These are phyloP conservation scores for Fusarium brachygibbosum DNA, from an alignment of 2,329 filamentous ascomycete species.

Conservation along the genomic window DNA sequence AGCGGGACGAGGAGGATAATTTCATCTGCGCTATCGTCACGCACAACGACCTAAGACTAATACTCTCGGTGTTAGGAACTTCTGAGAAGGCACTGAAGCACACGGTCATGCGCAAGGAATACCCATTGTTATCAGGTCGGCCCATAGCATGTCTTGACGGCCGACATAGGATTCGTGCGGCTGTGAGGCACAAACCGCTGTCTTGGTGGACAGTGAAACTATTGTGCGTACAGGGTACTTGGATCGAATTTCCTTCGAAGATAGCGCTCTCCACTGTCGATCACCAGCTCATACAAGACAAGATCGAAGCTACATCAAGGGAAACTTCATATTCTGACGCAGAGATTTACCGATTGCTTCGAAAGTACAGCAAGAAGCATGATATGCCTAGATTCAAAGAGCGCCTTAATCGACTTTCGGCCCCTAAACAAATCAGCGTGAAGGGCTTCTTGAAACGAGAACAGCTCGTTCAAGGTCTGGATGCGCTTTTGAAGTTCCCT, in stretches of 20 bases:
- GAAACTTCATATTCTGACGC: constrained; percentile 7
- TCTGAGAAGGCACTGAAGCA: not conserved
- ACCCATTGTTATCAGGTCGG: not conserved
- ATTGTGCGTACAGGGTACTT: constrained; percentile 1
- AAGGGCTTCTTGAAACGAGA: not conserved
- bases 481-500: constrained; percentile 1
- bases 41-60: not conserved
- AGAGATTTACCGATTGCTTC: constrained; percentile 1
- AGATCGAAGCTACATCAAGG: constrained; percentile 1
- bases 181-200: not conserved
- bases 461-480: not conserved
- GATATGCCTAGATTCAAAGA: constrained; percentile 1
- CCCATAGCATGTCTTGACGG: constrained; percentile 10
- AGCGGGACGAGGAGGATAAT: not conserved
- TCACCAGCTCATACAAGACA: not conserved
- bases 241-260: not conserved
- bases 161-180: not conserved
- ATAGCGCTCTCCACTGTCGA: not conserved
- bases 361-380: not conserved
- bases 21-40: not conserved
- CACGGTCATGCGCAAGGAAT: not conserved
- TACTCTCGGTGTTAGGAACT: not conserved
- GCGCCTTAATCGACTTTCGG: not conserved
- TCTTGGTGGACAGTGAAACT: constrained; percentile 9
- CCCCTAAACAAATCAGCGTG: constrained; percentile 1